Evolutionary conservation across 1,284 basidiomycete genomes (phyloP).

Genomic region (Laetiporus sulphureus): DNA sequence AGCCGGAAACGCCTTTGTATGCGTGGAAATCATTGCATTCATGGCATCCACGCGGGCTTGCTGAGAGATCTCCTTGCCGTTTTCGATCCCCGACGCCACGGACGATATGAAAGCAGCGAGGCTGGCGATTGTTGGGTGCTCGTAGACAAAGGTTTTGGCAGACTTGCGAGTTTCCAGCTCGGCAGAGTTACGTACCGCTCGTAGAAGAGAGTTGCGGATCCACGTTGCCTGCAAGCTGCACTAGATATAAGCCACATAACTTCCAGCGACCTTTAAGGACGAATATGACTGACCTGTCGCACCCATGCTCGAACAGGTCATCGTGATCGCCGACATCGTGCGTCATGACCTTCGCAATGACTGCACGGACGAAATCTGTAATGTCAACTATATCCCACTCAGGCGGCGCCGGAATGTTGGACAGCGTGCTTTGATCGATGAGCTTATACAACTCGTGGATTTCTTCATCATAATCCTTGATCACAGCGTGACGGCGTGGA

Average conservation of each 20-base stretch:
- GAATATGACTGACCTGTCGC: constrained; percentile 30
- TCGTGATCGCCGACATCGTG: constrained; percentile 25
- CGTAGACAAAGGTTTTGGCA: constrained; percentile 28
- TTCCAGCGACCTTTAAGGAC: not conserved
- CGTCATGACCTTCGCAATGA: constrained; percentile 23
- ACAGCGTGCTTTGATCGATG: constrained; percentile 19
- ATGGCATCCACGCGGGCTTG: constrained; percentile 18
- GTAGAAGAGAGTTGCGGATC: constrained; percentile 32
- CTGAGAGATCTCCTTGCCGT: constrained; percentile 3
- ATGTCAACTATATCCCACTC: constrained; percentile 22
- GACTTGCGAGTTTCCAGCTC: constrained; percentile 17
- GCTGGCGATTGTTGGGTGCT: constrained; percentile 23
- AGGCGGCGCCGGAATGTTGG: constrained; percentile 17
- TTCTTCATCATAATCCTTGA: constrained; percentile 24
- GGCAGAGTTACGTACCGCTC: constrained; percentile 24
- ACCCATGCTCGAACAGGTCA: constrained; percentile 37
- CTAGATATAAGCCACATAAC: not conserved
- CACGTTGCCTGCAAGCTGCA: constrained; percentile 33
- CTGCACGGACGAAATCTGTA: constrained; percentile 23
- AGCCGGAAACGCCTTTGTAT: constrained; percentile 22
- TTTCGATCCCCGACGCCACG: constrained; percentile 3
- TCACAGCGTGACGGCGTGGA: constrained; percentile 18
- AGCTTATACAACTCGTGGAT: constrained; percentile 21
- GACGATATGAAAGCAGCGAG: constrained; percentile 22
- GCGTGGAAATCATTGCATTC: constrained; percentile 24